Conservation (phyloP, 2,329 filamentous ascomycete genomes). For the Karstenula rhodostoma region DNA sequence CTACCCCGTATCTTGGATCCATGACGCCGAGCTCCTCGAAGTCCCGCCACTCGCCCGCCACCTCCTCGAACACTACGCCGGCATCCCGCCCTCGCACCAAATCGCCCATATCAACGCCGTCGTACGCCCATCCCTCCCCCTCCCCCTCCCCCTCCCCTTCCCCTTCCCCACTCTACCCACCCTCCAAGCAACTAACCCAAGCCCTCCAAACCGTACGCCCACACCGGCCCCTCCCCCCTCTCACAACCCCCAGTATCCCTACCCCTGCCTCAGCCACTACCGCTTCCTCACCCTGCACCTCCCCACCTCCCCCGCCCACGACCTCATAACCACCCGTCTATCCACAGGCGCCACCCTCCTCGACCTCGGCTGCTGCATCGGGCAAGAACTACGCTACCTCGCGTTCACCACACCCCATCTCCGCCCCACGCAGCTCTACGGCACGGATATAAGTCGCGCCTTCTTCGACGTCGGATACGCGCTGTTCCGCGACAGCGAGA, state of each 20-base stretch:
- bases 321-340: not conserved
- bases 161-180: too few species aligned
- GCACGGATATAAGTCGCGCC: not conserved
- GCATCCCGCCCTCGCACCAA: not conserved
- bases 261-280: conserved; percentile 1
- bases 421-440: not conserved
- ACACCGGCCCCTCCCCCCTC: too few species aligned
- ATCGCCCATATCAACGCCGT: not conserved
- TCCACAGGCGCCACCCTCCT: not conserved
- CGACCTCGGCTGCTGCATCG: conserved; percentile 1
- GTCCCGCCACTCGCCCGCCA: not conserved
- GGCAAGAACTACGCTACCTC: not conserved
- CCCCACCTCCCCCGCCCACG: not conserved
- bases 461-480: not conserved
- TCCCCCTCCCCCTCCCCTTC: too few species aligned
- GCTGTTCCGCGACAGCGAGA: not conserved
- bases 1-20: not conserved
- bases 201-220: not conserved
- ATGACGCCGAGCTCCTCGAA: not conserved
- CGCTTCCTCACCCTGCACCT: not conserved
- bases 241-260: conserved; percentile 6
- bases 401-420: not conserved
- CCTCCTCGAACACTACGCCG: not conserved
- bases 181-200: not conserved
- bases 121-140: not conserved